These are phyloP conservation scores for Pichia californica DNA, from an alignment of 805 yeast genomes.

Conservation along the genomic window DNA sequence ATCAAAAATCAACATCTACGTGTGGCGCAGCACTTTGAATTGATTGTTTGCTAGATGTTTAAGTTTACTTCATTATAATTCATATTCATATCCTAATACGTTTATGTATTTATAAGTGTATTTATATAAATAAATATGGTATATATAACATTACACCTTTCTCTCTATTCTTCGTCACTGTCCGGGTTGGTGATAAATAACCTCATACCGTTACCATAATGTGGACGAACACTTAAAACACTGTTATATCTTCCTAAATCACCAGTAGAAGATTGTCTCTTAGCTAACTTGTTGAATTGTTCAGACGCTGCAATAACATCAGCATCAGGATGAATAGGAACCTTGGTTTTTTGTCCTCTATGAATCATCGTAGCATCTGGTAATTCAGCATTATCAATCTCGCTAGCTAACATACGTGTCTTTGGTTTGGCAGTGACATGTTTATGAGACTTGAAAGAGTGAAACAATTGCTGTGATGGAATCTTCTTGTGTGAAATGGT, in stretches of 20 bases:
- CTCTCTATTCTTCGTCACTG: conserved; percentile 37
- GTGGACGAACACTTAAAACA: conserved; percentile 18
- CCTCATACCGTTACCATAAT: conserved; percentile 11
- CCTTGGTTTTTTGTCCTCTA: conserved; percentile 21
- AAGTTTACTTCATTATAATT: too few species aligned
- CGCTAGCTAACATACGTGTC: conserved; percentile 65
- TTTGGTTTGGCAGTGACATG: conserved; percentile 61
- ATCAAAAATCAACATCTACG: not conserved
- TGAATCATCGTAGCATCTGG: conserved; percentile 30
- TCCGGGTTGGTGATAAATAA: conserved; percentile 58
- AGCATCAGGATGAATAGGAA: conserved; percentile 29
- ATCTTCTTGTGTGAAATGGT: conserved; percentile 22
- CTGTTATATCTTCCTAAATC: conserved; percentile 31
- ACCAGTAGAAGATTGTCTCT: not conserved
- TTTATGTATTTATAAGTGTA: too few species aligned
- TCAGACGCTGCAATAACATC: conserved; percentile 27
- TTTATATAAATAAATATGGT: too few species aligned
- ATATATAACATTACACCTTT: too few species aligned
- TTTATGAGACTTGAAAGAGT: conserved; percentile 35
- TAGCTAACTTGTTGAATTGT: conserved; percentile 24
- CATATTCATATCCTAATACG: not conserved
- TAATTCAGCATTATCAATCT: conserved; percentile 59
- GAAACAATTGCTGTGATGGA: conserved; percentile 20
- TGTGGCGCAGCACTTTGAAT: too few species aligned
- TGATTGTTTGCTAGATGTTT: not conserved